Base-by-base conservation (phyloP, 371 early-diverging fungal genomes). In the Mortierella sp. region DNA sequence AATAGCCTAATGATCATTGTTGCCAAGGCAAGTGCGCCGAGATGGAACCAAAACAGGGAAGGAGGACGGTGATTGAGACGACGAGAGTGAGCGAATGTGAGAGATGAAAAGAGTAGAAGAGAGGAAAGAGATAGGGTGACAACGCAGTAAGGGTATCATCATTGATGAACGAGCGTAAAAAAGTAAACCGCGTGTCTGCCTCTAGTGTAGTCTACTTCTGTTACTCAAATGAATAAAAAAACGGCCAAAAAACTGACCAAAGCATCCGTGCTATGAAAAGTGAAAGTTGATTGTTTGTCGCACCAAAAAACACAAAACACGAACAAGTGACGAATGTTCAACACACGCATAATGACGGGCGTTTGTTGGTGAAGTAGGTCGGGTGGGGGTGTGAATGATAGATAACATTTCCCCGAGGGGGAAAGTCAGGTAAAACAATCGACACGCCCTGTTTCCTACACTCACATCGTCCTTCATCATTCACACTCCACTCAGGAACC, bases 91-190 rank as follows among this genome's bases (percentile, higher is more conserved):
- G 39, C n/a, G n/a, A n/a, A n/a, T n/a, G n/a, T n/a, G 37, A 39
- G 22, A 55, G 7, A 22, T 2, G 61, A 61, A 50, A 50, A 48
- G 50, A n/a, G 24, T 50, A 24, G n/a, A 10, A 50, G 22, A 22
- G 24, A 24, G 53, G 53, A 26, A 53, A 29, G 53, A 31, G 31
- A 31, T 16, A 19, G 61, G 37, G 58, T 9, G 37, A 22, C 22
- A 47, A 34, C 22, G 22, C 61, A 61, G 61, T 34, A 61, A 61
- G 61, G 10, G 58, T 55, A 61, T 61, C 37, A 61, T 61, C 39
- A 37, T 37, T 37, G 22, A 31, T 19, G 61, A 61, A 1, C 61
- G 61, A 61, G 37, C 19, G 37, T 61, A 19, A 19, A 61, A 31
- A n/a, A n/a, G n/a, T n/a, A n/a, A n/a, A 19, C 34, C 39, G 61